phyloP scores from a whole-genome alignment of 495 filamentous ascomycete species.

The Penicillium bovifimosum region DNA sequence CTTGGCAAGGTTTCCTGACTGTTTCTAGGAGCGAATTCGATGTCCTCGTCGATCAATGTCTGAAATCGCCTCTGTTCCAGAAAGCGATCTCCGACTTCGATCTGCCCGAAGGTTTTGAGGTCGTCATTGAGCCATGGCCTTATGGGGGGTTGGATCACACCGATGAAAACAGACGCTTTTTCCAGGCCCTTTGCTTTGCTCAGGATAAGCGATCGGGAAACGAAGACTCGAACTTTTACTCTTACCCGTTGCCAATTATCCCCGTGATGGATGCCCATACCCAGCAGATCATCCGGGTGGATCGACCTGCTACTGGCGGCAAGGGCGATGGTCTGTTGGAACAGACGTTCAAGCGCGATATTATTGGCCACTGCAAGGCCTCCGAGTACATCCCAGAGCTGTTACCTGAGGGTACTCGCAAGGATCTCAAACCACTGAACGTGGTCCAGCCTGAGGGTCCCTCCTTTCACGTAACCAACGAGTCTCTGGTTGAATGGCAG shows the following conservation, averaged over 20 bases:
- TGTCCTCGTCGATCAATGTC: conserved; percentile 55
- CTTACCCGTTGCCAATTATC: conserved; percentile 70
- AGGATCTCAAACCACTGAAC: conserved; percentile 72
- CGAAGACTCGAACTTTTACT: conserved; percentile 65
- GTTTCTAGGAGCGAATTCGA: conserved; percentile 52
- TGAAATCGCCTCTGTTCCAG: conserved; percentile 56
- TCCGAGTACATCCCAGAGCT: conserved; percentile 67
- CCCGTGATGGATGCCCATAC: conserved; percentile 69
- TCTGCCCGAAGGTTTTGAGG: conserved; percentile 56
- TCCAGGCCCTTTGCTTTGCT: conserved; percentile 49
- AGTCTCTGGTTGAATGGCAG: conserved; percentile 57
- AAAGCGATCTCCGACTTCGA: conserved; percentile 54
- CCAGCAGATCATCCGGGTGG: conserved; percentile 55
- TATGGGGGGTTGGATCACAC: conserved; percentile 57
- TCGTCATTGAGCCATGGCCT: conserved; percentile 68
- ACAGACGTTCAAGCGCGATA: conserved; percentile 45
- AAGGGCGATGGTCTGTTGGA: conserved; percentile 37
- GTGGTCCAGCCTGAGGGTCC: conserved; percentile 76
- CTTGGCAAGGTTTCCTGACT: conserved; percentile 10
- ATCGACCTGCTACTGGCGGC: conserved; percentile 45
- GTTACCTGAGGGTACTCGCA: conserved; percentile 51
- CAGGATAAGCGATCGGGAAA: conserved; percentile 36
- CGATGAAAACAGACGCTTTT: conserved; percentile 51
- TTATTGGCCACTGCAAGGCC: conserved; percentile 41
- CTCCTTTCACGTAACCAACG: conserved; percentile 56